Percentiles rank a stretch among this genome's conserved stretches.
Conservation (phyloP, 2,329 filamentous ascomycete genomes). For the Alternaria atra region DNA sequence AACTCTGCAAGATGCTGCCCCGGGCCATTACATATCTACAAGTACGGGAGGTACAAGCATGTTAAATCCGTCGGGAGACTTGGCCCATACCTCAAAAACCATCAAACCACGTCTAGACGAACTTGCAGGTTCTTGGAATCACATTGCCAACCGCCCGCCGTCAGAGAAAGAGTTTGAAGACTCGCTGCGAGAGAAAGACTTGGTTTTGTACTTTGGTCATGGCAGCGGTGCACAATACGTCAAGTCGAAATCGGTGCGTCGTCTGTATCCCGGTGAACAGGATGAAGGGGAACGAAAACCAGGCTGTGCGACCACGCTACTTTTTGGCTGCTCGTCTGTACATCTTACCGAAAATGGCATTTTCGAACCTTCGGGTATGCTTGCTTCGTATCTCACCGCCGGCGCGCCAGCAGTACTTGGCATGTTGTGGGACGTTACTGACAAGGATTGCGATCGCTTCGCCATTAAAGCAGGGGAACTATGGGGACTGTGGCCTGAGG, state of each 20-base stretch:
- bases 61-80: slow-evolving; percentile 86
- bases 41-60: slow-evolving; percentile 74
- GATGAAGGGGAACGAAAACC: slow-evolving; percentile 24
- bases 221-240: slow-evolving; percentile 96
- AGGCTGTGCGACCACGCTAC: slow-evolving; percentile 78
- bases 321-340: slow-evolving; percentile 95
- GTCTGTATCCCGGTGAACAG: slow-evolving; percentile 65
- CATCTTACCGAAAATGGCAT: slow-evolving; percentile 77
- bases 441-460: slow-evolving; percentile 95
- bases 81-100: slow-evolving; percentile 78
- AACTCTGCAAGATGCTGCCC: slow-evolving; percentile 17
- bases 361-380: slow-evolving; percentile 90
- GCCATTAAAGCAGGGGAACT: slow-evolving; percentile 79
- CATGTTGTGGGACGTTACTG: slow-evolving; percentile 97
- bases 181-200: slow-evolving; percentile 70
- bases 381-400: slow-evolving; percentile 90
- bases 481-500: slow-evolving; percentile 77
- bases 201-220: slow-evolving; percentile 95
- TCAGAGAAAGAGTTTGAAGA: slow-evolving; percentile 79
- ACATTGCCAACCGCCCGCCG: slow-evolving; percentile 74
- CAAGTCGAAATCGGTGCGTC: slow-evolving; percentile 80
- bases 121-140: slow-evolving; percentile 66
- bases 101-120: slow-evolving; percentile 73
- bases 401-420: slow-evolving; percentile 83
- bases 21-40: slow-evolving; percentile 60